Base-by-base conservation (phyloP, 225 moss, liverwort and hornwort species). In the Neckera pumila region DNA sequence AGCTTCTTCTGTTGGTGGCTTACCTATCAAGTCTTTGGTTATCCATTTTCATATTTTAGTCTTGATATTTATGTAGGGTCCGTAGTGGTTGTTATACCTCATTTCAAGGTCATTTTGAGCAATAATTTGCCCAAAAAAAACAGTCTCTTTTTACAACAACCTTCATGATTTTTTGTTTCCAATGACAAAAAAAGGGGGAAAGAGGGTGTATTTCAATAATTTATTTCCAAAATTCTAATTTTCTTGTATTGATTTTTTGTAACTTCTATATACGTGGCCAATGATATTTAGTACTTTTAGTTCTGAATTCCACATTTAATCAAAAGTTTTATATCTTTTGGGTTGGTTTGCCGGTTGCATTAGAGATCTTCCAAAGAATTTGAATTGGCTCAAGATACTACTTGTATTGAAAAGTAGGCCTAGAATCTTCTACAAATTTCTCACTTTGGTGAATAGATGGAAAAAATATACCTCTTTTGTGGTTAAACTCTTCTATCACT, bases 291-390 rank as follows among this genome's bases (percentile, higher is more conserved):
- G 16, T 42, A 43, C 6, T 17, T 3, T 15, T 28, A 43, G 6
- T 43, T 43, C 19, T 31, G n/a, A 31, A 49, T 49, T 12, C 12
- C 1, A 49, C 20, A 33, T 49, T 49, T 31, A 45, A 30, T 30
- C 11, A 31, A 47, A 30, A 47, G 11, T 11, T 74, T 19, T 47
- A 31, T 1, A 49, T 47, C 12, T 45, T 4, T 10, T 17, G 5
- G 47, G 4, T 3, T 3, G 0, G 3, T 43, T 27, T 17, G 16
- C 1, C 0, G 0, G 0, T 47, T 30, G 18, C 17, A 18, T 11
- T 30, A 2, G 11, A 7, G 43, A 72, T 28, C 43, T 5, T 43
- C 10, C 11, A 30, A 11, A 17, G 2, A 72, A 17, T 16, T 45
- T 45, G 30, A 73, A 45, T 30, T 18, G 30, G 2, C 11, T 74